These are phyloP conservation scores for Fusarium neocosmosporiellum DNA, from an alignment of 2,329 filamentous ascomycete genomes.

Conservation along the genomic window DNA sequence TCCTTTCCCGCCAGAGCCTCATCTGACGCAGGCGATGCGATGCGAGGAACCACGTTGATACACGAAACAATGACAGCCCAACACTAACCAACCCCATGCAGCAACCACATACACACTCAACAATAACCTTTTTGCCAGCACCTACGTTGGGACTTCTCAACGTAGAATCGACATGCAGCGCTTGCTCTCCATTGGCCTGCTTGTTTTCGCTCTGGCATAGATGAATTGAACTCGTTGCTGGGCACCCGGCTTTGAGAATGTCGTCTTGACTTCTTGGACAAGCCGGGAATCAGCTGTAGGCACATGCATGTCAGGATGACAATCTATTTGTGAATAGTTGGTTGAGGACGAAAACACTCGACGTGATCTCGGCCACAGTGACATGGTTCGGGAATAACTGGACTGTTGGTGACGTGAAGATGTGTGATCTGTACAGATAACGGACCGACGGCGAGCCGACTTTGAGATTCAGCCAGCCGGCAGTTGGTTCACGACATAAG, in stretches of 20 bases:
- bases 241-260: constrained; percentile 65
- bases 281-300: constrained; percentile 70
- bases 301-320: constrained; percentile 57
- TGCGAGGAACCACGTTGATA: constrained; percentile 6
- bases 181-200: constrained; percentile 58
- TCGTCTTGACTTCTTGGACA: constrained; percentile 66
- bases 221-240: constrained; percentile 64
- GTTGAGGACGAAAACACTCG: not conserved
- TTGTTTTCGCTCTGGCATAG: constrained; percentile 69
- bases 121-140: constrained; percentile 49
- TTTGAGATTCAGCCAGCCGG: constrained; percentile 12
- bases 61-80: not conserved
- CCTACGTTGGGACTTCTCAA: constrained; percentile 45
- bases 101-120: not conserved
- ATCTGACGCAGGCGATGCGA: not conserved
- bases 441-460: not conserved
- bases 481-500: constrained; percentile 22
- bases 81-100: constrained; percentile 17
- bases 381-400: not conserved
- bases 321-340: not conserved
- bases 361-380: not conserved
- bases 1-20: not conserved
- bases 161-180: constrained; percentile 62
- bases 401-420: not conserved
- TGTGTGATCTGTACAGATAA: not conserved